These are phyloP conservation scores for Teratosphaeria pseudoeucalypti DNA, from an alignment of 2,329 filamentous ascomycete genomes.

Conservation along the genomic window DNA sequence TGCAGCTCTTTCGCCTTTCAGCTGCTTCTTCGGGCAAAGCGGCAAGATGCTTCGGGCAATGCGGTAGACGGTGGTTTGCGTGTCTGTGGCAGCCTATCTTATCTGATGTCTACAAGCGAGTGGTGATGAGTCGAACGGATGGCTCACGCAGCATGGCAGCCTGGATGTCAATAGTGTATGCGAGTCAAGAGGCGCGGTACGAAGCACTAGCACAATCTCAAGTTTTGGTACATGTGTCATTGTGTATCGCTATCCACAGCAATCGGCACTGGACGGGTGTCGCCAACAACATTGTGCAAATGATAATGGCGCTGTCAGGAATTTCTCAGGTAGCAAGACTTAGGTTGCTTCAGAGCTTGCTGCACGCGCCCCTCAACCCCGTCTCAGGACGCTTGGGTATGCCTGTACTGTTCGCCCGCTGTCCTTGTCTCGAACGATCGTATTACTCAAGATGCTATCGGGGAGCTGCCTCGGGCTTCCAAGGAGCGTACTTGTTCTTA, in stretches of 20 bases:
- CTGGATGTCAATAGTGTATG: neutral
- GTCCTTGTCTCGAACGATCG: neutral
- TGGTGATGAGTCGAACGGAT: neutral
- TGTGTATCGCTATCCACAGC: neutral
- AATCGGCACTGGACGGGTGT: neutral
- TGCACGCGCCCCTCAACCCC: neutral
- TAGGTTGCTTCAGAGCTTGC: neutral
- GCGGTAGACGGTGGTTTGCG: neutral
- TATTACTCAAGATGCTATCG: conserved; percentile 14
- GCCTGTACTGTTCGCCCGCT: neutral
- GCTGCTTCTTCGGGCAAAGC: neutral
- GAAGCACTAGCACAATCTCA: neutral
- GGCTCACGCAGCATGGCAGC: neutral
- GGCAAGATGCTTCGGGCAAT: neutral
- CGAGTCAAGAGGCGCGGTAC: neutral
- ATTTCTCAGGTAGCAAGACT: neutral
- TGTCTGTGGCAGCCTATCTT: neutral
- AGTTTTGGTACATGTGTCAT: neutral
- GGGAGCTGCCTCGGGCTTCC: conserved; percentile 38
- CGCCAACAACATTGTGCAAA: neutral
- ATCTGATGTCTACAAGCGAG: neutral
- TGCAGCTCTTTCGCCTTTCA: neutral
- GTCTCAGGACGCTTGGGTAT: neutral
- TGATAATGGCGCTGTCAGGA: neutral
- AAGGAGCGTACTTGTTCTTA: conserved; percentile 41